A percentile compares a stretch with the other conserved stretches of the same genome.
These are phyloP conservation scores for Colletotrichum brevisporum DNA, from an alignment of 2,329 filamentous ascomycete species.

Conservation along the genomic window DNA sequence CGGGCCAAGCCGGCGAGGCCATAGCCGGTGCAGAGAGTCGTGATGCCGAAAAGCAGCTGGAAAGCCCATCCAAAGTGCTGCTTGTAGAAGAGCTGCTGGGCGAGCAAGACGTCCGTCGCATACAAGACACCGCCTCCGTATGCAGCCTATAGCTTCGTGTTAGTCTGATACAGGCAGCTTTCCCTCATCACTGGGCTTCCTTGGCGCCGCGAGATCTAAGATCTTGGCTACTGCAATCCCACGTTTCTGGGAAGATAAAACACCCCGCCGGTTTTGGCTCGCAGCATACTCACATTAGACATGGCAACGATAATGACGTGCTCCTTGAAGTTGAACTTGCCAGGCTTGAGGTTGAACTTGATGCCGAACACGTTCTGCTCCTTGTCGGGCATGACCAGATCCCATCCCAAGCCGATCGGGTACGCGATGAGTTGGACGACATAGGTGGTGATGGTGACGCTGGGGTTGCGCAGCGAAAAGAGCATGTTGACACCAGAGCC, in stretches of 20 bases:
- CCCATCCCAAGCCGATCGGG: slow-evolving; percentile 69
- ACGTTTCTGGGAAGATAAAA: background rate
- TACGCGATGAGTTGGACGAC: slow-evolving; percentile 75
- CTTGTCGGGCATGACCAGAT: slow-evolving; percentile 67
- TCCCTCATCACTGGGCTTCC: background rate
- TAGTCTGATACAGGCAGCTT: slow-evolving; percentile 27
- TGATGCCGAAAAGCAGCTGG: slow-evolving; percentile 71
- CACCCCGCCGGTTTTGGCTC: background rate
- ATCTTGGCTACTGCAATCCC: slow-evolving; percentile 15
- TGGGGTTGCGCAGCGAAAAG: slow-evolving; percentile 72
- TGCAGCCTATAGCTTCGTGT: slow-evolving; percentile 59
- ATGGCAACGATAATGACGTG: slow-evolving; percentile 74
- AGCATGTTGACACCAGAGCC: slow-evolving; percentile 75
- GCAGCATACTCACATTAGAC: slow-evolving; percentile 68
- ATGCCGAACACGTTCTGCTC: slow-evolving; percentile 65
- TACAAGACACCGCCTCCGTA: slow-evolving; percentile 70
- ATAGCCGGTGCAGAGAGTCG: slow-evolving; percentile 74
- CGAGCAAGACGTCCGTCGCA: slow-evolving; percentile 58
- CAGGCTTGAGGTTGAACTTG: slow-evolving; percentile 69
- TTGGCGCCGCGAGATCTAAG: slow-evolving; percentile 6
- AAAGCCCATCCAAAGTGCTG: slow-evolving; percentile 70
- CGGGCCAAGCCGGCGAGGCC: slow-evolving; percentile 72
- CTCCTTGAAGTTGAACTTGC: slow-evolving; percentile 74
- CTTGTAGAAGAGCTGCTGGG: slow-evolving; percentile 63
- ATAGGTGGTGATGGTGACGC: slow-evolving; percentile 71